Conservation (phyloP, 805 yeast genomes). For the Starmerella cellae region DNA sequence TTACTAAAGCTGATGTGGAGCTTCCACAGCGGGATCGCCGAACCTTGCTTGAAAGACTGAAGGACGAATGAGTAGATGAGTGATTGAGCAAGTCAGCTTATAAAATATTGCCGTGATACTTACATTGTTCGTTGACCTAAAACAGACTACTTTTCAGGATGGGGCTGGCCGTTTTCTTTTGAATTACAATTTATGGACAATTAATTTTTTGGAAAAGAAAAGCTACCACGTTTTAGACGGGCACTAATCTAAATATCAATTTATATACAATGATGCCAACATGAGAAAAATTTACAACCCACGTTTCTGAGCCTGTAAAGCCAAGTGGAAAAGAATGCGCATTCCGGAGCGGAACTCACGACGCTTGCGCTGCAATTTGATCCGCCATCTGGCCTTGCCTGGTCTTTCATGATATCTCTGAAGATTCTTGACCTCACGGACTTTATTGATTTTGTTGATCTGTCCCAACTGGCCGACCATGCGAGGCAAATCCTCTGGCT, state of each 20-base stretch:
- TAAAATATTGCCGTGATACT: too few species aligned
- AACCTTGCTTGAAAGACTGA: conserved; percentile 7
- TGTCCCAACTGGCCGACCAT: conserved; percentile 22
- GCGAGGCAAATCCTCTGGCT: conserved; percentile 18
- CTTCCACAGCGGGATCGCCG: conserved; percentile 2
- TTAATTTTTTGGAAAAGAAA: too few species aligned
- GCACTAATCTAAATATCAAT: background rate
- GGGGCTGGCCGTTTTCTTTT: too few species aligned
- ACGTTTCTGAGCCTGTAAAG: conserved; percentile 24
- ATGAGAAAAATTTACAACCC: conserved; percentile 8
- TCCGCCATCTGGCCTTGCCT: conserved; percentile 25
- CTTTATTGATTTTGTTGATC: conserved; percentile 23
- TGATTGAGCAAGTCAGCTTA: too few species aligned
- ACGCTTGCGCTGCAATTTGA: conserved; percentile 24
- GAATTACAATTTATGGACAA: too few species aligned
- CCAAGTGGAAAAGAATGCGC: conserved; percentile 26
- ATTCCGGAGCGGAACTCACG: conserved; percentile 27
- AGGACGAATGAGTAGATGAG: too few species aligned
- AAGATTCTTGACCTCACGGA: conserved; percentile 21
- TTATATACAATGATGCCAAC: conserved; percentile 4
- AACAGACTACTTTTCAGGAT: too few species aligned
- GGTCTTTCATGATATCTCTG: conserved; percentile 28
- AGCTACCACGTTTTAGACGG: too few species aligned
- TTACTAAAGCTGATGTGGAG: conserved; percentile 18
- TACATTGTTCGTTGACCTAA: too few species aligned